Evolutionary conservation across 225 moss, liverwort and hornwort genomes (phyloP).

Genomic region (Polytrichum formosum): DNA sequence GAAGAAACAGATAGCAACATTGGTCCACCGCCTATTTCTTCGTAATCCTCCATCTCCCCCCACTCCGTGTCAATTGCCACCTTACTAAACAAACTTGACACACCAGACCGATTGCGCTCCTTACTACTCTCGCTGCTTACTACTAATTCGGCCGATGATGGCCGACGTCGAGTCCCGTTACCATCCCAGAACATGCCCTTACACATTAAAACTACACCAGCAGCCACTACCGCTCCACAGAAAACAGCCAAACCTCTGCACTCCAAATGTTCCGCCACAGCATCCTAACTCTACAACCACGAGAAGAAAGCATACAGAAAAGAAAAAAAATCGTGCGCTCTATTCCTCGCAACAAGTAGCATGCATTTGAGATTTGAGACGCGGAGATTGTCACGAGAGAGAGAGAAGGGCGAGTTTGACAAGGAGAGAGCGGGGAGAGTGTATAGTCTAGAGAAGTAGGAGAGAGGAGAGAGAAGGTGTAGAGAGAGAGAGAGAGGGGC

Average conservation of each 20-base stretch:
- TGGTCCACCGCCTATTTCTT: constrained; percentile 36
- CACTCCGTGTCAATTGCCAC: constrained; percentile 43
- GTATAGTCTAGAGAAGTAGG: no score
- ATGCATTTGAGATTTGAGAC: no score
- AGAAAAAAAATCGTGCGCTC: no score
- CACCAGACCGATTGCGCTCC: constrained; percentile 32
- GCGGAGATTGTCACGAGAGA: no score
- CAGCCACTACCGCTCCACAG: background rate
- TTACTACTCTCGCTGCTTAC: constrained; percentile 16
- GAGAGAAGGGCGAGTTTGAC: no score
- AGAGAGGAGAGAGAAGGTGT: no score
- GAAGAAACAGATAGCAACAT: constrained; percentile 6
- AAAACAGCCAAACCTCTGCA: background rate
- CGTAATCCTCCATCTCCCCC: constrained; percentile 54
- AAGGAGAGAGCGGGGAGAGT: no score
- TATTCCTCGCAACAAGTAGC: no score
- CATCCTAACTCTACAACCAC: no score
- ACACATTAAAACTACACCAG: constrained; percentile 13
- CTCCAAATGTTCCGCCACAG: no score
- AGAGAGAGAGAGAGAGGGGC: no score
- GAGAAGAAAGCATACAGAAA: no score
- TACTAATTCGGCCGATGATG: background rate
- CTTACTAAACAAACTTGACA: constrained; percentile 21
- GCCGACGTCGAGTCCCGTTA: constrained; percentile 1
- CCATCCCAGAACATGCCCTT: constrained; percentile 27